Conservation (phyloP, 768 basidiomycete species). For the Pleurotus cornucopiae region DNA sequence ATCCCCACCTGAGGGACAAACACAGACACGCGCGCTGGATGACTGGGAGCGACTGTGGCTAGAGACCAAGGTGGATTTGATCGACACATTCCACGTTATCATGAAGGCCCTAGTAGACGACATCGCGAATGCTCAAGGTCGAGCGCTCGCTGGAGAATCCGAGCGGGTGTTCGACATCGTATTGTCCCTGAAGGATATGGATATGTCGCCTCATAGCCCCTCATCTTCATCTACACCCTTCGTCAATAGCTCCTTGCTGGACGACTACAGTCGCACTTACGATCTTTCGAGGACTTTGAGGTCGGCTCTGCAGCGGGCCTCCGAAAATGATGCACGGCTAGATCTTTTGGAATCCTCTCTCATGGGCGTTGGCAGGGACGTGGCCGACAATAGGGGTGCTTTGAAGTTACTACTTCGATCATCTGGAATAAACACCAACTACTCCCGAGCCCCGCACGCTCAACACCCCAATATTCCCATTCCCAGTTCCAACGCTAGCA, state of each 20-base stretch:
- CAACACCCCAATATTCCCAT: not conserved
- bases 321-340: conserved; percentile 54
- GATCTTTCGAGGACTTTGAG: conserved; percentile 49
- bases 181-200: conserved; percentile 53
- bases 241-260: conserved; percentile 61
- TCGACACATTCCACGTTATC: conserved; percentile 67
- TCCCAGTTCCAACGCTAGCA: conserved; percentile 19
- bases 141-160: conserved; percentile 38
- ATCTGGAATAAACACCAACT: conserved; percentile 37
- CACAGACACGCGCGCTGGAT: conserved; percentile 33
- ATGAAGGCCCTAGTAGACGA: conserved; percentile 45
- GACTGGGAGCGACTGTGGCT: conserved; percentile 74
- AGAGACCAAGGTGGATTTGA: conserved; percentile 65
- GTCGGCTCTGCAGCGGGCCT: conserved; percentile 35
- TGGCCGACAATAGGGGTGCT: conserved; percentile 42
- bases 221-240: conserved; percentile 43
- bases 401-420: conserved; percentile 63
- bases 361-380: conserved; percentile 32
- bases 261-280: conserved; percentile 71
- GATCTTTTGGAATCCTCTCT: conserved; percentile 54
- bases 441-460: not conserved
- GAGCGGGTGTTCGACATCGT: conserved; percentile 56
- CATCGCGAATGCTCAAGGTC: conserved; percentile 37
- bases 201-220: conserved; percentile 14
- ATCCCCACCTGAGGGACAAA: conserved; percentile 15